These are phyloP conservation scores for Drechslera avenae DNA, from an alignment of 2,329 filamentous ascomycete species.

Conservation along the genomic window DNA sequence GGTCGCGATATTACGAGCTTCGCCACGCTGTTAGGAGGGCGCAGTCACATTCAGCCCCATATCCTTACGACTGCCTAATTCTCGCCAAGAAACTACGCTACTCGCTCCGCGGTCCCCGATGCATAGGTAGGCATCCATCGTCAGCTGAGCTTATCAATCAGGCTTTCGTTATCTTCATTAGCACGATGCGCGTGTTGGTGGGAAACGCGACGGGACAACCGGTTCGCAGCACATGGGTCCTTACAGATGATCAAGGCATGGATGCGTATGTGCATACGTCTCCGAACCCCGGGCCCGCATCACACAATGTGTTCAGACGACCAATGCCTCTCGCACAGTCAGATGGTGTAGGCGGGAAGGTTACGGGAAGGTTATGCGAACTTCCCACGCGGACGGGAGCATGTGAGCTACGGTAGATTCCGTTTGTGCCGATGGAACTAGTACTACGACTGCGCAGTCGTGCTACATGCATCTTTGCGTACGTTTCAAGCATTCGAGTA, in stretches of 20 bases:
- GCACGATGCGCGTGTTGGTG: neutral
- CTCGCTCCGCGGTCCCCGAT: conserved; percentile 9
- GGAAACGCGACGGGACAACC: conserved; percentile 2
- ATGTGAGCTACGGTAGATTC: neutral
- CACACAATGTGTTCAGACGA: conserved; percentile 9
- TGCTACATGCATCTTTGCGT: neutral
- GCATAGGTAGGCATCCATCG: conserved; percentile 10
- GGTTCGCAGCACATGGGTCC: neutral
- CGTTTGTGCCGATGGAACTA: neutral
- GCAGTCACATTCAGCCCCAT: conserved; percentile 14
- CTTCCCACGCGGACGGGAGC: too few relatives aligned
- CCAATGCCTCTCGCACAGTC: neutral
- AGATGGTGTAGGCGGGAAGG: neutral
- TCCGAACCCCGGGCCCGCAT: conserved; percentile 3
- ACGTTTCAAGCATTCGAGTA: neutral
- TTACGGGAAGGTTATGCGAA: too few relatives aligned
- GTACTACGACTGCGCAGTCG: neutral
- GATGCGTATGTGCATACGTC: neutral
- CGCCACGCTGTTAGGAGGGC: conserved; percentile 20
- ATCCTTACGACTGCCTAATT: conserved; percentile 15
- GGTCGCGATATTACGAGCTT: conserved; percentile 11
- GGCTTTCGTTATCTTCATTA: neutral
- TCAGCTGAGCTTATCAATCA: conserved; percentile 19
- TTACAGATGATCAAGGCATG: conserved; percentile 7
- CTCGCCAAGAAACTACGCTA: conserved; percentile 11